Base-by-base conservation (phyloP, 2,329 filamentous ascomycete species). In the Ilyonectria sp. region DNA sequence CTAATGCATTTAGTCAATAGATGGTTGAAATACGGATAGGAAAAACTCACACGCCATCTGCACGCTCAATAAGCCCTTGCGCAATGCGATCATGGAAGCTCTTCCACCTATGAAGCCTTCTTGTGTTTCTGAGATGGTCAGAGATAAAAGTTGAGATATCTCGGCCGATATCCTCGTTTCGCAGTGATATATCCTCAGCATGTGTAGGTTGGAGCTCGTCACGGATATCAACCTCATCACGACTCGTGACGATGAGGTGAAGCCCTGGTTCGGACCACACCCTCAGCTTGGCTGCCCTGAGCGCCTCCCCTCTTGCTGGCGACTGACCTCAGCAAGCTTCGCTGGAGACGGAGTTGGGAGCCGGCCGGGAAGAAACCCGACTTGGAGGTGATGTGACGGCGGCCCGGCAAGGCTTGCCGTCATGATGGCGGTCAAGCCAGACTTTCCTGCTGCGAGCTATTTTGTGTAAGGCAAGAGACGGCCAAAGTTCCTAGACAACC, bases 191-290 rank as follows among this genome's bases (percentile, higher is more conserved):
- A 33, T 33, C 29, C 10, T 29, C 49, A 6, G 15, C 4, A 3
- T 17, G 6, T 53, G 15, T 9, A 17, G 26, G 26, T 4, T 53
- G 11, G 5, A 53, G 29, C 6, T 31, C 49, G 33, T 29, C 69
- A 6, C 73, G 60, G 37, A 82, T 82, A 35, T 80, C 77, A 9
- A 65, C 29, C 52, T 79, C 73, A 35, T 79, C 74, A 3, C 80
- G 75, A 68, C 81, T 82, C 7, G 79, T 79, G 2, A 78, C 77
- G 2, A 81, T 49, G 10, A 80, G 60, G 60, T 80, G 77, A 2
- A 79, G 59, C 1, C 70, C 63, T 33, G 60, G 64, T 43, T 75
- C 70, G 10, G 53, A 55, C 74, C 72, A 49, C 46, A 49, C 46
- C 46, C 23, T 23, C 21, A 40, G 13, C 10, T 40, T 6, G 13